Conservation (phyloP, 225 moss, liverwort and hornwort species). For the Marchantia polymorpha region DNA sequence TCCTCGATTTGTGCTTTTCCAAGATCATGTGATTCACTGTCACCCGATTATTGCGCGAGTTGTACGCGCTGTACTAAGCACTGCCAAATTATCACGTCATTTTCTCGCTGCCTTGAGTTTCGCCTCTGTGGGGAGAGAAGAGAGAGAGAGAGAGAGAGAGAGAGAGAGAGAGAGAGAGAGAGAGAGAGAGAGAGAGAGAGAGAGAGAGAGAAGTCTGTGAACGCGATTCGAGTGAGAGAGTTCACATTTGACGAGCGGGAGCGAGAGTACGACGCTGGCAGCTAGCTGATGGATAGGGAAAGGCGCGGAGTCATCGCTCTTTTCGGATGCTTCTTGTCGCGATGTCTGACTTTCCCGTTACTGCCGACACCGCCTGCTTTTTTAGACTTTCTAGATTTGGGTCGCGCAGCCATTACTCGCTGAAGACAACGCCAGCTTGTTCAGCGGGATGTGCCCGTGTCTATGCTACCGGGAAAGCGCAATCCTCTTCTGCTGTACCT, state of each 20-base stretch:
- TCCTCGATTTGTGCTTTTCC: too few species aligned
- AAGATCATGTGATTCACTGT: too few species aligned
- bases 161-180: background rate
- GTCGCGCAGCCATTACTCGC: background rate
- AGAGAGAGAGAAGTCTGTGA: background rate
- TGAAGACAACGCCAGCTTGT: background rate
- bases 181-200: background rate
- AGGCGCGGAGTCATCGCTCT: background rate
- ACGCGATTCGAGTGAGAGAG: background rate
- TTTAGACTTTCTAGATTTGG: background rate
- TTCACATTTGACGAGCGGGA: background rate
- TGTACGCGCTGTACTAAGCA: too few species aligned
- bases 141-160: background rate
- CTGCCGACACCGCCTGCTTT: background rate
- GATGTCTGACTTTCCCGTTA: background rate
- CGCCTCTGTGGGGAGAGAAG: too few species aligned
- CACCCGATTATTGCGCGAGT: too few species aligned
- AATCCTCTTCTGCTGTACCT: background rate
- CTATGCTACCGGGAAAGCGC: background rate
- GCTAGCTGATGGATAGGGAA: background rate
- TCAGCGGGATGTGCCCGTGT: background rate
- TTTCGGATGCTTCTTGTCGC: background rate
- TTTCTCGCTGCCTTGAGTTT: background rate
- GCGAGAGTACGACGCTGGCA: background rate
- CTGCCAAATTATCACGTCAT: too few species aligned